Base-by-base conservation (phyloP, 169 alveolate species). In the Cryptosporidium parvum region DNA sequence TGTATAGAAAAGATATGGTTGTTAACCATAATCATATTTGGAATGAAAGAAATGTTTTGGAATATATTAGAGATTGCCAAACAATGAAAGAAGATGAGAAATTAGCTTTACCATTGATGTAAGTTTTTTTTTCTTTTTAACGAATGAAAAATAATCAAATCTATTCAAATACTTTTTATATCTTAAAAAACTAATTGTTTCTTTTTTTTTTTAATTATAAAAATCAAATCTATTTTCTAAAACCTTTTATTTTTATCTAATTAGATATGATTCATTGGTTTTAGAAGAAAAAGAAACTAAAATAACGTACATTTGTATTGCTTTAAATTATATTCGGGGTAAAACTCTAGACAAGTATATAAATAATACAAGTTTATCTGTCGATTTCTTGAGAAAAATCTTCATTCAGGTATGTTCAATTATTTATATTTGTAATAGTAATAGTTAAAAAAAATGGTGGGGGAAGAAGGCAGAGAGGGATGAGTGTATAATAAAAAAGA, bases 41-140 rank as follows among this genome's bases (percentile, higher is more conserved):
- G 80, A 80, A 80, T 48, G 89, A 80, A 62, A 59, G 75, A 14
- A 80, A 44, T 3, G 68, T 80, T 14, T 33, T 80, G 18, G 89
- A 80, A 26, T 29, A 65, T 29, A 62, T 80, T 45, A 62, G 75
- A 62, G 80, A 80, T 21, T 16, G 56, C 31, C 14, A 29, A 14
- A 44, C 51, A 26, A 42, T 80, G 6, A 44, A 35, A 9, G 42
- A 80, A 4, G 69, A 80, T 4, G 73, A 59, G 21, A 65, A 26
- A 23, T 26, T 3, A 16, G 52, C 69, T 3, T 80, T 80, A 14
- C 73, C 75, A 0, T 42, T 59, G 29, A 33, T 80, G 89, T 80
- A 80, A 62, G 89, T 80, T 67, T 12, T 45, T 45, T 12, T 48
- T 5, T 48, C 3, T 2, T 42, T 42, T 9, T 7, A 1, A 8